A percentile compares a stretch with the other conserved stretches of the same genome.
phyloP scores from a whole-genome alignment of 805 yeast species.

The Myxozyma melibiosi region DNA sequence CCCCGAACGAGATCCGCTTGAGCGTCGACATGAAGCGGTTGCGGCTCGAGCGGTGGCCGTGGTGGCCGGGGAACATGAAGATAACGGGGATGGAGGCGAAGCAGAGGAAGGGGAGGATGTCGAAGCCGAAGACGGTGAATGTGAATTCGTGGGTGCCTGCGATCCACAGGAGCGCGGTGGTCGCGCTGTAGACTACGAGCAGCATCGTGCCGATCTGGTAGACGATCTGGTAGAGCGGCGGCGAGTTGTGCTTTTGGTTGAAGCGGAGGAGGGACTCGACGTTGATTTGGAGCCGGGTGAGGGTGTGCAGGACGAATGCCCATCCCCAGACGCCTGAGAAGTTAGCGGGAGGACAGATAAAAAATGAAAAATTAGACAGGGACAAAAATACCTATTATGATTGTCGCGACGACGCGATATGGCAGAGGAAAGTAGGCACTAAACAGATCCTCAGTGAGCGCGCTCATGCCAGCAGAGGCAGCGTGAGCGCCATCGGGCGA shows the following conservation, averaged over 20 bases:
- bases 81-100: constrained; percentile 43
- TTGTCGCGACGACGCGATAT: constrained; percentile 42
- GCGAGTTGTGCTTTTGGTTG: constrained; percentile 24
- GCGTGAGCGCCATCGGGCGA: too few species aligned
- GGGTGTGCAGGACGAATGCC: constrained; percentile 39
- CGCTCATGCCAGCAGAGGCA: constrained; percentile 6
- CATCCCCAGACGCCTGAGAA: constrained; percentile 43
- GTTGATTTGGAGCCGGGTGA: constrained; percentile 37
- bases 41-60: constrained; percentile 43
- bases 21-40: constrained; percentile 49
- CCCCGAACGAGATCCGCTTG: constrained; percentile 58
- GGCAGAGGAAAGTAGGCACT: constrained; percentile 52
- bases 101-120: constrained; percentile 47
- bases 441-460: constrained; percentile 33
- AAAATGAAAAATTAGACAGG: background rate
- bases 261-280: constrained; percentile 35
- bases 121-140: constrained; percentile 38
- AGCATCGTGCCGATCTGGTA: constrained; percentile 43
- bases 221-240: constrained; percentile 43
- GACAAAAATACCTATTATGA: constrained; percentile 29
- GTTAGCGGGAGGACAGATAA: background rate
- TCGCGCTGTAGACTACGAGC: constrained; percentile 35
- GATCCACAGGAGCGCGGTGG: constrained; percentile 40
- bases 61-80: constrained; percentile 45
- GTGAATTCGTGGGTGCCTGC: constrained; percentile 30